Base-by-base conservation (phyloP, 495 filamentous ascomycete genomes). In the Penicillium tannophilum region DNA sequence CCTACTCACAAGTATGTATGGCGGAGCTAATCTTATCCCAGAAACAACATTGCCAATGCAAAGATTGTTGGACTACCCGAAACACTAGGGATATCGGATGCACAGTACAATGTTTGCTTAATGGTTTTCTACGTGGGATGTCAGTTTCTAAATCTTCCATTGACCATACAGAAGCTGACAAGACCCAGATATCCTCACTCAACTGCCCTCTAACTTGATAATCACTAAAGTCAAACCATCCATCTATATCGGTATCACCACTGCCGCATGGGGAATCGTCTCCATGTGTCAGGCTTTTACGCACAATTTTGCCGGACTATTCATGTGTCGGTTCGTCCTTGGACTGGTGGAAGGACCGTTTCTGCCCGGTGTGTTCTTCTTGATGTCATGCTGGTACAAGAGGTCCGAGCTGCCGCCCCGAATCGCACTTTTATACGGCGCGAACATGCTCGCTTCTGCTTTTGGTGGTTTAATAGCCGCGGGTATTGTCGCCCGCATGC, bases 391-490 rank as follows among this genome's bases (percentile, higher is more conserved):
- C 58, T 86, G 82, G 82, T 84, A 86, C 60, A 86, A 80, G 1
- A 69, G 77, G 46, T 67, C 70, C 41, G 84, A 86, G 58, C 60
- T 85, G 33, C 76, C 78, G 19, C 68, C 70, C 16, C 68, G 78
- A 33, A 78, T 83, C 52, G 76, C 79, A 1, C 75, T 76, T 55
- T 77, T 83, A 48, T 84, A 86, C 62, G 82, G 80, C 14, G 84
- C 81, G 9, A 74, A 80, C 0, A 69, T 82, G 12, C 79, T 86
- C 43, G 80, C 79, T 10, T 80, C 79, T 23, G 81, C 80, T 52
- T 84, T 86, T 64, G 84, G 82, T 4, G 83, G 83, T 1, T 61
- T 86, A 0, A 80, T 87, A 30, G 76, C 83, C 6, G 84, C 83
- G 0, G 84, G 82, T 3, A 56, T 61, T 44, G 45, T 60, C 11